Evolutionary conservation across 2,329 filamentous ascomycete species (phyloP).

Genomic region (Pestalotiopsis sp.): DNA sequence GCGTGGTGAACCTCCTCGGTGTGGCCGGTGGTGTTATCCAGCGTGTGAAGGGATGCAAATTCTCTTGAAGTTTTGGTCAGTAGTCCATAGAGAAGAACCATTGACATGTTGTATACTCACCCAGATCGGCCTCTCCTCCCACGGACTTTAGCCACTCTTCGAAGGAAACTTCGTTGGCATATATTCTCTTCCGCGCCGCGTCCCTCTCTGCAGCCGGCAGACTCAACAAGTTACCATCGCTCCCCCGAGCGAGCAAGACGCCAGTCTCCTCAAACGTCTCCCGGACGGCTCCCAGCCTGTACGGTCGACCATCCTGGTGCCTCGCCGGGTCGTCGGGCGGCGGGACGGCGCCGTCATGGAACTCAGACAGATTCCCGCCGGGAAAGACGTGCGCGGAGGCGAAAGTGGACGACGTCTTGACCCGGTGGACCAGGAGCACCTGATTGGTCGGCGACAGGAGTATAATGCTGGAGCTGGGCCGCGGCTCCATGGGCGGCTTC

Average conservation of each 20-base stretch:
- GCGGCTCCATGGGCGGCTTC: slow-evolving; percentile 39
- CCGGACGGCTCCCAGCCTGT: slow-evolving; percentile 81
- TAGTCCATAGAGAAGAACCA: neutral
- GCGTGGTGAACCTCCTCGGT: slow-evolving; percentile 83
- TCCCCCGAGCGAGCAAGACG: slow-evolving; percentile 69
- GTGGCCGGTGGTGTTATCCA: slow-evolving; percentile 83
- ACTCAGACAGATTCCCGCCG: slow-evolving; percentile 78
- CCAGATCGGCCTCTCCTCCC: slow-evolving; percentile 66
- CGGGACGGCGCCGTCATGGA: slow-evolving; percentile 70
- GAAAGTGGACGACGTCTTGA: slow-evolving; percentile 81
- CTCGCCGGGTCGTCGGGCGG: slow-evolving; percentile 49
- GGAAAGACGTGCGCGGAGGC: slow-evolving; percentile 95
- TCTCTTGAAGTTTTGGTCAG: slow-evolving; percentile 41
- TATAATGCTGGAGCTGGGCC: slow-evolving; percentile 65
- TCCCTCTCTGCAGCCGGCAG: slow-evolving; percentile 64
- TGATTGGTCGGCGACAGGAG: slow-evolving; percentile 86
- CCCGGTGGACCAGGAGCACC: slow-evolving; percentile 84
- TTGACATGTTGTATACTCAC: slow-evolving; percentile 40
- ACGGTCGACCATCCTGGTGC: slow-evolving; percentile 73
- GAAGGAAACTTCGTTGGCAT: slow-evolving; percentile 68
- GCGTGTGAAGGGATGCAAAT: slow-evolving; percentile 80
- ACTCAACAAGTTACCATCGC: slow-evolving; percentile 54
- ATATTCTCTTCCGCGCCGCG: slow-evolving; percentile 68
- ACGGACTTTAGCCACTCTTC: slow-evolving; percentile 60
- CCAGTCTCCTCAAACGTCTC: slow-evolving; percentile 97